Conservation (phyloP, 805 yeast genomes). For the Grigorovia transvaalensis region DNA sequence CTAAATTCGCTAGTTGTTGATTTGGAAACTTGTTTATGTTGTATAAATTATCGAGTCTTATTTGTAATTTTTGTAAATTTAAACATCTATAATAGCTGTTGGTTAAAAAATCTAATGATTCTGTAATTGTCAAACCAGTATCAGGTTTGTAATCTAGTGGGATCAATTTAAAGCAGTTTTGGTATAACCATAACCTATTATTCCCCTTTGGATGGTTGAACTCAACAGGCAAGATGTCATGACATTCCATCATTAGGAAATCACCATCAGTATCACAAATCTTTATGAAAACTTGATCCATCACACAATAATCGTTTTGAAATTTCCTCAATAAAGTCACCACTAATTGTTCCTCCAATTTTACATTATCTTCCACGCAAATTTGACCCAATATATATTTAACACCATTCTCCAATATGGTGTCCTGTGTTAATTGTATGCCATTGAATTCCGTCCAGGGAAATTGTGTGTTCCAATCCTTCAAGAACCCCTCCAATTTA, state of each 20-base stretch:
- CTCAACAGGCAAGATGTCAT: slow-evolving; percentile 35
- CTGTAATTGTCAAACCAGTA: slow-evolving; percentile 29
- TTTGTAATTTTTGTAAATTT: slow-evolving; percentile 17
- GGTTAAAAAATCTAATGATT: slow-evolving; percentile 34
- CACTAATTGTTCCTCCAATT: slow-evolving; percentile 38
- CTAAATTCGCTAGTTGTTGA: slow-evolving; percentile 18
- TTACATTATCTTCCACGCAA: slow-evolving; percentile 34
- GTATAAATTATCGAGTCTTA: slow-evolving; percentile 9
- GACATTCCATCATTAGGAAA: slow-evolving; percentile 40
- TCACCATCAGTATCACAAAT: slow-evolving; percentile 48
- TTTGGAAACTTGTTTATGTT: slow-evolving; percentile 21
- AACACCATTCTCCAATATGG: slow-evolving; percentile 3
- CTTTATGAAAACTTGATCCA: slow-evolving; percentile 33
- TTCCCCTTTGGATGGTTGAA: slow-evolving; percentile 33
- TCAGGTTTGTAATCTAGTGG: slow-evolving; percentile 30
- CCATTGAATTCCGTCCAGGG: slow-evolving; percentile 34
- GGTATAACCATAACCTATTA: slow-evolving; percentile 45
- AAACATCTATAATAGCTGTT: slow-evolving; percentile 30
- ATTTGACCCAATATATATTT: slow-evolving; percentile 23
- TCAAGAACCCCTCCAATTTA: slow-evolving; percentile 6
- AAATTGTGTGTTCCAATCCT: slow-evolving; percentile 33
- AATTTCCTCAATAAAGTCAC: slow-evolving; percentile 32
- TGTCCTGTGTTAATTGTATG: slow-evolving; percentile 13
- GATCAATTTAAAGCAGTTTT: slow-evolving; percentile 31
- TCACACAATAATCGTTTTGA: slow-evolving; percentile 14